Evolutionary conservation across 2,329 filamentous ascomycete species (phyloP).

Genomic region (Cytospora paraplurivora): DNA sequence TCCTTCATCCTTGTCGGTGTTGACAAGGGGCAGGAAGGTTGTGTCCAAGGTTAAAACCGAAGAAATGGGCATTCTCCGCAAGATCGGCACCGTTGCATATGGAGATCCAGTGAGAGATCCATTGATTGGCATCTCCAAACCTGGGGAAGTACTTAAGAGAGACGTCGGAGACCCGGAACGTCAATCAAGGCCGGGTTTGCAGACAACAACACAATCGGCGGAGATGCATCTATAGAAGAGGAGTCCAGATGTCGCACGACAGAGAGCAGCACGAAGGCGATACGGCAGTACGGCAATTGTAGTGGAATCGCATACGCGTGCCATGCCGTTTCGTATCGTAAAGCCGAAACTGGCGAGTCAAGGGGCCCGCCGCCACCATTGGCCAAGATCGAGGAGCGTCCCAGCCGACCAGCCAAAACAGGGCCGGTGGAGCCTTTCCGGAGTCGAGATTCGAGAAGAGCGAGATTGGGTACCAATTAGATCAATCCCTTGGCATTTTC

Average conservation of each 20-base stretch:
- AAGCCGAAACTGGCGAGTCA: neutral
- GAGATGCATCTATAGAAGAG: neutral
- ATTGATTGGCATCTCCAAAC: neutral
- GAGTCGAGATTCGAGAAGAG: slow-evolving; percentile 2
- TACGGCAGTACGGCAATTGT: neutral
- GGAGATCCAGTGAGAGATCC: neutral
- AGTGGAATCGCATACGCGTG: neutral
- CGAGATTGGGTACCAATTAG: slow-evolving; percentile 1
- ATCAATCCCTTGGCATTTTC: neutral
- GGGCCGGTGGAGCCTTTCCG: neutral
- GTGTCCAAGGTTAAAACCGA: neutral
- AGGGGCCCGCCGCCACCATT: neutral
- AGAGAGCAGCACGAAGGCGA: neutral
- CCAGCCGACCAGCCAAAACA: neutral
- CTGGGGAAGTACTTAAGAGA: neutral
- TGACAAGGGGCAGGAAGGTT: neutral
- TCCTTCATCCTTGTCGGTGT: slow-evolving; percentile 3
- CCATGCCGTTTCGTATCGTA: neutral
- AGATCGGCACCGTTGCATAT: slow-evolving; percentile 1
- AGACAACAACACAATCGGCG: neutral
- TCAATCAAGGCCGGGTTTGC: neutral
- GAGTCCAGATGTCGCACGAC: neutral
- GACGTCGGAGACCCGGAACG: neutral
- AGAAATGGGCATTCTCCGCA: neutral
- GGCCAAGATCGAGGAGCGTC: neutral